Conservation (phyloP, 2,329 filamentous ascomycete species). For the Chrysoporthe austroafricana region DNA sequence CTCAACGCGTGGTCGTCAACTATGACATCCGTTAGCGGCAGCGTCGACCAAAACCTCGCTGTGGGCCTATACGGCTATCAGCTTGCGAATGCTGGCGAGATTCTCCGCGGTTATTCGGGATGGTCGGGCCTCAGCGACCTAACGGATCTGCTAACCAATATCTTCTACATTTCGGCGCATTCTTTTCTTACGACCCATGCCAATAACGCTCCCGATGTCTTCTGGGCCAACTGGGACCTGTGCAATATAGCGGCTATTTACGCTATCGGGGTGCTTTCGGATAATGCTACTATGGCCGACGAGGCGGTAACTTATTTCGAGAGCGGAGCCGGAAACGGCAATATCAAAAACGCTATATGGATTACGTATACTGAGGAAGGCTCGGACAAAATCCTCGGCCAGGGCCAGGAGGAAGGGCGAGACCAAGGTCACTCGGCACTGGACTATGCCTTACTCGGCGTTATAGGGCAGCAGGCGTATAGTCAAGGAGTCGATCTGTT, state of each 20-base stretch:
- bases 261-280: conserved; percentile 47
- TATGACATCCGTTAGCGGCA: conserved; percentile 41
- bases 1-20: conserved; percentile 45
- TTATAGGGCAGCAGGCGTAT: conserved; percentile 46
- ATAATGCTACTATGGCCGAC: conserved; percentile 46
- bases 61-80: conserved; percentile 51
- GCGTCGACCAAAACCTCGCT: conserved; percentile 37
- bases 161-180: conserved; percentile 45
- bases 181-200: conserved; percentile 44
- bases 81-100: conserved; percentile 48
- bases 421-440: conserved; percentile 51
- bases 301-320: conserved; percentile 46
- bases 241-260: conserved; percentile 45
- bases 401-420: conserved; percentile 47
- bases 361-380: conserved; percentile 37
- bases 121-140: background rate
- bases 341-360: conserved; percentile 40
- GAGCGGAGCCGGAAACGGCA: conserved; percentile 43
- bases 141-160: conserved; percentile 36
- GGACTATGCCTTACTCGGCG: conserved; percentile 44
- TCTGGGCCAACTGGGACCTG: conserved; percentile 50
- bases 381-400: conserved; percentile 38
- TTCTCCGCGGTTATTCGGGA: background rate
- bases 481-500: conserved; percentile 33
- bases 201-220: conserved; percentile 34